A percentile compares a stretch with the other conserved stretches of the same genome.
These are phyloP conservation scores for Lindgomyces ingoldianus DNA, from an alignment of 495 filamentous ascomycete species.

Conservation along the genomic window DNA sequence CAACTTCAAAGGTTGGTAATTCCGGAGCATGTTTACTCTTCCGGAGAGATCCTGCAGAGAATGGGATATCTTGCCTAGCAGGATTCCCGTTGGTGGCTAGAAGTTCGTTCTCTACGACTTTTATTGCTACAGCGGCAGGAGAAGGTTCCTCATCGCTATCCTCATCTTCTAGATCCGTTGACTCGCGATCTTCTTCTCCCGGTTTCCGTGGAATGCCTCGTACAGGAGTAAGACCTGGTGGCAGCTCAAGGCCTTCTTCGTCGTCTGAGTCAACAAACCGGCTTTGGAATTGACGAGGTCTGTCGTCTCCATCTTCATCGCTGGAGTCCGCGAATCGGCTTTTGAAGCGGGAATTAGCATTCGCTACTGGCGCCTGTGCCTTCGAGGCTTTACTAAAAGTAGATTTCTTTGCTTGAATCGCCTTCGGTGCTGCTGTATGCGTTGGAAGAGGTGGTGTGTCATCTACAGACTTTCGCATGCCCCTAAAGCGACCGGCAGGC, in stretches of 20 bases:
- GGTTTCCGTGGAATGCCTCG: conserved; percentile 63
- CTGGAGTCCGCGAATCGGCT: conserved; percentile 70
- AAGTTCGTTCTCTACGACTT: conserved; percentile 37
- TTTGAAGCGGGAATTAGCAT: conserved; percentile 44
- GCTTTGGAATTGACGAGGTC: conserved; percentile 57
- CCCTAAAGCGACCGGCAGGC: conserved; percentile 39
- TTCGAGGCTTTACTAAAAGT: conserved; percentile 52
- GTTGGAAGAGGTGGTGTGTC: conserved; percentile 53
- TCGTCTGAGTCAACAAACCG: conserved; percentile 84
- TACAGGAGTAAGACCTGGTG: conserved; percentile 55
- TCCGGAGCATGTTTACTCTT: conserved; percentile 32
- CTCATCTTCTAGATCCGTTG: conserved; percentile 69
- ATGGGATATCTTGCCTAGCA: conserved; percentile 23
- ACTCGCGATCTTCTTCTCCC: conserved; percentile 60
- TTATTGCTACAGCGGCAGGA: conserved; percentile 6
- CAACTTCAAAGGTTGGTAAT: conserved; percentile 17
- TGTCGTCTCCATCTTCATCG: conserved; percentile 66
- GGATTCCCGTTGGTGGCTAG: conserved; percentile 32
- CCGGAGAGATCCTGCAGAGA: conserved; percentile 26
- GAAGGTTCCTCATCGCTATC: conserved; percentile 40
- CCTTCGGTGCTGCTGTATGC: conserved; percentile 43
- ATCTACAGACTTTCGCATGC: conserved; percentile 13
- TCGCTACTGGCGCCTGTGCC: conserved; percentile 41
- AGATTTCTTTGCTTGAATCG: conserved; percentile 8
- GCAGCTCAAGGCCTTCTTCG: conserved; percentile 49